Evolutionary conservation across 371 early-diverging fungal genomes (phyloP).

Genomic region (Mucor velutinosus): DNA sequence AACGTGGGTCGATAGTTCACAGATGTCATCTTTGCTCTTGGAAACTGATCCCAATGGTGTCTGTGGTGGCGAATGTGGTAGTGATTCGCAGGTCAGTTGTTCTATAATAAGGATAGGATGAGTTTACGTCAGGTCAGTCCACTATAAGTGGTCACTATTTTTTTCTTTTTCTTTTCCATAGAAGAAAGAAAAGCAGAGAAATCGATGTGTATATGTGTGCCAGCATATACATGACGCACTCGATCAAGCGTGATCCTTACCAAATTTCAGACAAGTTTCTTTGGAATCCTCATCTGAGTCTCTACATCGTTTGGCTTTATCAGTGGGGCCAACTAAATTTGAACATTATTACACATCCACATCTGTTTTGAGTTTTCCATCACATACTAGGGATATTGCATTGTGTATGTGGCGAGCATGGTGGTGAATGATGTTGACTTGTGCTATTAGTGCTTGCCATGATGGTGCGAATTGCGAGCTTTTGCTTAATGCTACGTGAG

Average conservation of each 20-base stretch:
- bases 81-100: slow-evolving; percentile 24
- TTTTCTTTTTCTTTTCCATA: neutral
- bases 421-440: neutral
- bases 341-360: neutral
- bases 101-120: slow-evolving; percentile 6
- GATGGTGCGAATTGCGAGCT: neutral
- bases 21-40: neutral
- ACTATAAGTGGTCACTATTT: neutral
- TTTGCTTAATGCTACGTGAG: neutral
- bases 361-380: neutral
- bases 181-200: neutral
- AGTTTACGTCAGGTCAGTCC: neutral
- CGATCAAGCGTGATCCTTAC: slow-evolving; percentile 3
- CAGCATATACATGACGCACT: neutral
- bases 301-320: slow-evolving; percentile 14
- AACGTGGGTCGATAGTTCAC: slow-evolving; percentile 18
- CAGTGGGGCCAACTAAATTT: slow-evolving; percentile 12
- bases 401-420: neutral
- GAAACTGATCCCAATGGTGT: slow-evolving; percentile 27
- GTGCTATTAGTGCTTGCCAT: neutral
- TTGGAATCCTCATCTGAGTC: slow-evolving; percentile 8
- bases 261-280: slow-evolving; percentile 16
- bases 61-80: slow-evolving; percentile 31
- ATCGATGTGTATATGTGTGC: neutral
- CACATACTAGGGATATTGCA: neutral